These are phyloP conservation scores for Ophidiomyces ophidiicola DNA, from an alignment of 2,329 filamentous ascomycete species.

Conservation along the genomic window DNA sequence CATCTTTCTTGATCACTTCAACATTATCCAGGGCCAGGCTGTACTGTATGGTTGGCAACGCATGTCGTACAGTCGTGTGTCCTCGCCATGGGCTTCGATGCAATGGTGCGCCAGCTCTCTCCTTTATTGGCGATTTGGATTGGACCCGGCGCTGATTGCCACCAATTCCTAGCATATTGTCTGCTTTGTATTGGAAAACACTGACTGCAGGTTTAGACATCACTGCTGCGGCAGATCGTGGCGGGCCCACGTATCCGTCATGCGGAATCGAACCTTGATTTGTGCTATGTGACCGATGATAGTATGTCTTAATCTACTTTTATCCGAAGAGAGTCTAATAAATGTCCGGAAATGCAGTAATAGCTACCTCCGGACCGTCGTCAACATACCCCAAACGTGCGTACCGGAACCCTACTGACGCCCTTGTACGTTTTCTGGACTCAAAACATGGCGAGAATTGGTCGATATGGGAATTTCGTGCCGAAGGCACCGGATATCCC, in stretches of 20 bases:
- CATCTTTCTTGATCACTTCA: too few relatives aligned
- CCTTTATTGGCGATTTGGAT: too few relatives aligned
- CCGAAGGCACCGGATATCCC: conserved; percentile 90
- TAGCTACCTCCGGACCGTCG: conserved; percentile 72
- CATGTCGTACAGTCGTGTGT: too few relatives aligned
- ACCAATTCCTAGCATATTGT: too few relatives aligned
- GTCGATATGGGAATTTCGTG: conserved; percentile 97
- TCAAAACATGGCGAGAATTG: conserved; percentile 69
- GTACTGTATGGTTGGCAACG: too few relatives aligned
- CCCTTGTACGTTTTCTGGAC: conserved; percentile 79
- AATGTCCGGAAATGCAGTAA: conserved; percentile 31
- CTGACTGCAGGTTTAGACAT: too few relatives aligned
- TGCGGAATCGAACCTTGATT: conserved; percentile 74
- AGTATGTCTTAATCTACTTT: conserved; percentile 29
- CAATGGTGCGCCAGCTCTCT: too few relatives aligned
- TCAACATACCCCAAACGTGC: conserved; percentile 80
- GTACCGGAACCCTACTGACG: conserved; percentile 85
- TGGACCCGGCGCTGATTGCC: too few relatives aligned
- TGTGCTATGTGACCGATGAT: conserved; percentile 88
- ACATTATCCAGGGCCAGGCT: too few relatives aligned
- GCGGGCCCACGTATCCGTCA: conserved; percentile 75
- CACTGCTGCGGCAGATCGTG: conserved; percentile 78
- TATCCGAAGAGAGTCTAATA: conserved; percentile 16
- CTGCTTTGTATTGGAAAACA: too few relatives aligned
- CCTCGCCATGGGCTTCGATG: too few relatives aligned